phyloP scores from a whole-genome alignment of 768 basidiomycete genomes.

The Trametes cinnabarina region DNA sequence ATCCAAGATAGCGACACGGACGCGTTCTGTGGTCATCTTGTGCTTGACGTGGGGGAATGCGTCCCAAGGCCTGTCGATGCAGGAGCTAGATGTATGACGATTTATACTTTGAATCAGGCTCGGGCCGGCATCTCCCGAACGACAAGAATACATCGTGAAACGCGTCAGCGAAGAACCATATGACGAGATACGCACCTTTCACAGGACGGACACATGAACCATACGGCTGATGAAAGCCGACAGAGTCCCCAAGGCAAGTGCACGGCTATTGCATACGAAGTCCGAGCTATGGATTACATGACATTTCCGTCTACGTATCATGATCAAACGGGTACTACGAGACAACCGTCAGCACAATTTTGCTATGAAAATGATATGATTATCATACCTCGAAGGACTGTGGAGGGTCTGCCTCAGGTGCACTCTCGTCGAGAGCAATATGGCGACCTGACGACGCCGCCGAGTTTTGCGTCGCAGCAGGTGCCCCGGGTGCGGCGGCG shows the following conservation, averaged over 20 bases:
- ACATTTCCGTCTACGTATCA: conserved; percentile 42
- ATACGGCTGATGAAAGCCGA: too few relatives aligned
- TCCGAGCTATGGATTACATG: conserved; percentile 18
- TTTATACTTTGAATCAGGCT: background rate
- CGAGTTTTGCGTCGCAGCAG: conserved; percentile 14
- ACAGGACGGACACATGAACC: too few relatives aligned
- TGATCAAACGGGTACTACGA: conserved; percentile 73
- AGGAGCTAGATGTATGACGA: background rate
- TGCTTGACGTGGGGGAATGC: background rate
- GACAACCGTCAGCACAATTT: conserved; percentile 24
- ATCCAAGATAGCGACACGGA: conserved; percentile 56
- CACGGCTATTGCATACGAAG: conserved; percentile 10
- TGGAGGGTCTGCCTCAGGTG: conserved; percentile 71
- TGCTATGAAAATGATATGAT: background rate
- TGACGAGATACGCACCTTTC: conserved; percentile 10
- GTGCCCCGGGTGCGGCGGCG: conserved; percentile 13
- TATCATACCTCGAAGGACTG: conserved; percentile 77
- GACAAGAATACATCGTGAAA: background rate
- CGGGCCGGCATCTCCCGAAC: conserved; percentile 2
- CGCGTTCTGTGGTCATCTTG: conserved; percentile 28
- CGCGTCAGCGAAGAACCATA: conserved; percentile 8
- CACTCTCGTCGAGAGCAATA: conserved; percentile 67
- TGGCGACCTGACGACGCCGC: conserved; percentile 40
- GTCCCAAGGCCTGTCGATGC: background rate
- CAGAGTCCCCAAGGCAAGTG: background rate